Conservation (phyloP, 805 yeast genomes). For the Pichia occidentalis region DNA sequence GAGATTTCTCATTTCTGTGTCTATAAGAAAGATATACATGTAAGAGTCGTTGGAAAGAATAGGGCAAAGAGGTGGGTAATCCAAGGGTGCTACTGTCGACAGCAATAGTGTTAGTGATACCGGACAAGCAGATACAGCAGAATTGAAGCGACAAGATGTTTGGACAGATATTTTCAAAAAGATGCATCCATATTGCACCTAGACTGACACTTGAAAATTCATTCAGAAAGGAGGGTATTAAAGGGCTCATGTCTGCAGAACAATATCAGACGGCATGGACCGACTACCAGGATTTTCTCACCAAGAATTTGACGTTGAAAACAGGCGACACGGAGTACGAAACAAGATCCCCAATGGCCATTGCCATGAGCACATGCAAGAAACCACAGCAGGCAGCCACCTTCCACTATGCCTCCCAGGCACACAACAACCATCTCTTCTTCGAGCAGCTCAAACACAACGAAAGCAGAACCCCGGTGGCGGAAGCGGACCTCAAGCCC, state of each 20-base stretch:
- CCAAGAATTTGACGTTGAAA: conserved; percentile 52
- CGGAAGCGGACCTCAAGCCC: conserved; percentile 21
- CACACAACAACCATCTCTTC: conserved; percentile 87
- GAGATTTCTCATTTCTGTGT: no score
- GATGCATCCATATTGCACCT: conserved; percentile 61
- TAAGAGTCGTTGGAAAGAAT: no score
- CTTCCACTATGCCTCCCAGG: conserved; percentile 87
- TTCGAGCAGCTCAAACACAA: conserved; percentile 46
- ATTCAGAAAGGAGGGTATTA: conserved; percentile 44
- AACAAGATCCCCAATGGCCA: conserved; percentile 66
- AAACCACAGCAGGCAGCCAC: conserved; percentile 57
- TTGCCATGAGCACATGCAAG: conserved; percentile 59
- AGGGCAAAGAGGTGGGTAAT: no score
- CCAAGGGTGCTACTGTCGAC: no score
- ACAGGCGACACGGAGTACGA: conserved; percentile 80
- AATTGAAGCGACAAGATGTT: conserved; percentile 3
- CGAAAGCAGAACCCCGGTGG: conserved; percentile 14
- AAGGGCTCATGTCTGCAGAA: conserved; percentile 54
- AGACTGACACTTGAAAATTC: conserved; percentile 35
- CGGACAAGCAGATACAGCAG: background rate
- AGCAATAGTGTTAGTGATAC: background rate
- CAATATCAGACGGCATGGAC: conserved; percentile 76
- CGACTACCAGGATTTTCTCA: conserved; percentile 64
- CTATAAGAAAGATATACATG: no score
- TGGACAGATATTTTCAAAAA: conserved; percentile 16